Base-by-base conservation (phyloP, 257 asterid genomes). In the Euphrasia confusa region DNA sequence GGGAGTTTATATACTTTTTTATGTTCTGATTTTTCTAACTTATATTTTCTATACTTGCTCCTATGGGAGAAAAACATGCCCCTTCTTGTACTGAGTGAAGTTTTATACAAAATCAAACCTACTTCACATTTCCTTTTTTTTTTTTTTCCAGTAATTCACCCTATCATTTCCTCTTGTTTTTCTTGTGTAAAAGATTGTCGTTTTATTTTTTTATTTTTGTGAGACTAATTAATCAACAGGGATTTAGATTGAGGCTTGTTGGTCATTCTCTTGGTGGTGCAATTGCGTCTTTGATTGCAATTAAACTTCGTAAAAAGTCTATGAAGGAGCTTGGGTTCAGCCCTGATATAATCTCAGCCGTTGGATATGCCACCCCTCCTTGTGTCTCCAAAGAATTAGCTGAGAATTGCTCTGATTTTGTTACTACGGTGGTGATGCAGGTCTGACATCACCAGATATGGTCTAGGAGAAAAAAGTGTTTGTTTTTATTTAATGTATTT, bases 221-320 rank as follows among this genome's bases (percentile, higher is more conserved):
- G 76, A 44, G 77, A 76, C 85, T 85, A 72, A 89, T 77, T 72
- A 75, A 68, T 80, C 64, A 72, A 83, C 96, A 93, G 99, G 97
- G 96, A 69, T 93, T 83, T 89, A 93, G 95, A 79, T 81, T 93
- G 82, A 90, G 95, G 92, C 77, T 93, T 53, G 96, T 93, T n/a
- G 99, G 99, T 48, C 99, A 93, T 85, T 89, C 99, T 49, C 88
- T 93, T 32, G 97, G 99, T 56, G 97, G 94, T 57, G 94, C 99
- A 61, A 87, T 74, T 48, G 97, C 94, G 55, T 82, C 99, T 12
- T 72, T 89, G 81, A 82, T 93, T 73, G 99, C 97, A 35, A 87
- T 89, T 63, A 93, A 89, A 95, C 91, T 93, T 53, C 91, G 82
- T 24, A 75, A 76, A 57, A 83, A 74, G 83, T 82, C 97, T 12